Evolutionary conservation across 2,329 filamentous ascomycete genomes (phyloP), one percentile per base, ranked within the genome.

Genomic region (Exophiala xenobiotica): DNA sequence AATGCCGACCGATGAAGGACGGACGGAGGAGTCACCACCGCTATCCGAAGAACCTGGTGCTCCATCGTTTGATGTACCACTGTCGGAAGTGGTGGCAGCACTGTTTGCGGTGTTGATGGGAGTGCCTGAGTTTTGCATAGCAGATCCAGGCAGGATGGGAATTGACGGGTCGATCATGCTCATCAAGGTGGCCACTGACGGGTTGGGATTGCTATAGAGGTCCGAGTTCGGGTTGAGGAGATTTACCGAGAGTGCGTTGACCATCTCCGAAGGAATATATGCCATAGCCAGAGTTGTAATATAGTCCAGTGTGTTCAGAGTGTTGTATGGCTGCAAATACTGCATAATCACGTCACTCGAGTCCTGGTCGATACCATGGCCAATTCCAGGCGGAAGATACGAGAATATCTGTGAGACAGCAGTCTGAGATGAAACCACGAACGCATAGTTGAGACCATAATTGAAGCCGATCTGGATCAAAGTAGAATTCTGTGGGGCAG

Each of bases 391-490:
- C 0, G 90, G 90, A 3, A 96, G 75, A 59, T 82, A 87, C 46
- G 81, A 73, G 74, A 96, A 95, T 64, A 99, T 88, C 70, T 97
- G 92, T 31, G 82, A 82, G 4, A 89, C 87, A 14, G 90, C 87
- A 58, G 85, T 78, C 11, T 82, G 77, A 56, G 86, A 83, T 18
- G 74, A 75, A 8, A 86, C 84, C 22, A 97, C 87, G 65, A 95
- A 96, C 6, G 80, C 74, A 69, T 93, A 99, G 73, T 95, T 92
- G 61, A 95, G 78, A 1, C 81, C 80, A 64, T 83, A 86, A 46
- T 82, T 75, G 78, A 97, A 96, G 26, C 88, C 93, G 57, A 97
- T 79, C 67, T 96, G 90, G 61, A 96, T 85, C 61, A 88, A 71
- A 3, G 81, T 83, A 1, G 81, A 83, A 60, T 88, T 87, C 3